Evolutionary conservation across 345 rosid genomes (phyloP).

Genomic region (Arabidopsis arenosa): DNA sequence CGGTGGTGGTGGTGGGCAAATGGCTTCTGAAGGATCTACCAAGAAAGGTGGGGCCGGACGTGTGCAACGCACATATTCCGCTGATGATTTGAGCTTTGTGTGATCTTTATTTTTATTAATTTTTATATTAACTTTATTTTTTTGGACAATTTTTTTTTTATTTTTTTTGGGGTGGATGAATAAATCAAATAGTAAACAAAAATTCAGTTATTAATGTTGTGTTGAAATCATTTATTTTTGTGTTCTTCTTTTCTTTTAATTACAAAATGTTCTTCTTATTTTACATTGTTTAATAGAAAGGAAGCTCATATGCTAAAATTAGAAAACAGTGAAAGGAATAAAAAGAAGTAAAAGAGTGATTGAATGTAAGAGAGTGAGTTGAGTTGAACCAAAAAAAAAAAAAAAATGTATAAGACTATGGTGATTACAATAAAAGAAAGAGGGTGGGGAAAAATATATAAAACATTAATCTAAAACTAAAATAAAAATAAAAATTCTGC

Average conservation of each 20-base stretch:
- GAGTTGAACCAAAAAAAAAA: no score
- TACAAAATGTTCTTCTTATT: no score
- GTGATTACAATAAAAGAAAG: not conserved
- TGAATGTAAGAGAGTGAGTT: no score
- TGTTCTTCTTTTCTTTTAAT: not conserved
- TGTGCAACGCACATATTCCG: constrained; percentile 32
- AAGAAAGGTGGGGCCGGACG: constrained; percentile 26
- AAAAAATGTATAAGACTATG: not conserved
- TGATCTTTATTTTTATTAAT: constrained; percentile 10
- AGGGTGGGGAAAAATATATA: not conserved
- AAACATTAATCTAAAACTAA: not conserved
- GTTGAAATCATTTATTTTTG: not conserved
- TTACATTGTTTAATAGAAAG: no score
- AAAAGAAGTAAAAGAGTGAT: no score
- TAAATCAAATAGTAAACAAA: not conserved
- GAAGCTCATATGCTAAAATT: no score
- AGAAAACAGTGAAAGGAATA: no score
- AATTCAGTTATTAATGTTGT: constrained; percentile 7
- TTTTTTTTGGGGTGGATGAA: not conserved
- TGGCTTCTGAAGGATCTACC: not conserved
- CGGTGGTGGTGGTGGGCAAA: constrained; percentile 44
- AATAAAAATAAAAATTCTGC: not conserved
- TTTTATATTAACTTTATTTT: constrained; percentile 10
- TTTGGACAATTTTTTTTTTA: constrained; percentile 17
- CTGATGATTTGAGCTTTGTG: constrained; percentile 39